A percentile compares a stretch with the other conserved stretches of the same genome.
Conservation (phyloP, 352 stramenopile genomes). For the Nothophytophthora sp. region DNA sequence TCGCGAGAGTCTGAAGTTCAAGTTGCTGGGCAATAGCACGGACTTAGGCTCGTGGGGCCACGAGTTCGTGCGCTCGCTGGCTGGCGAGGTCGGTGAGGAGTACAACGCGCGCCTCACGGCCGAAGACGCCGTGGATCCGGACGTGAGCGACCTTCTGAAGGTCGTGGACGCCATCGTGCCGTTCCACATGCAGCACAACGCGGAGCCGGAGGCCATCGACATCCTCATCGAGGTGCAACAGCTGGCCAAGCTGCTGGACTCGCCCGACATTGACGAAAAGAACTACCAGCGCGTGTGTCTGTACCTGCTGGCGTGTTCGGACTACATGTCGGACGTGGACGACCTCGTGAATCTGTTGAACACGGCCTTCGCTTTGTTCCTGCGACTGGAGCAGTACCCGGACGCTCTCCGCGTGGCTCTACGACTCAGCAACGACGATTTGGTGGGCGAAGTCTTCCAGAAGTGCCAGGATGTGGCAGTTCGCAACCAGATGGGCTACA, state of each 20-base stretch:
- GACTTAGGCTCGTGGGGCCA: conserved; percentile 97
- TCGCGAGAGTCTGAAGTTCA: conserved; percentile 89
- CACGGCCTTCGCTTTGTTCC: conserved; percentile 96
- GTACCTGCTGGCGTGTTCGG: conserved; percentile 97
- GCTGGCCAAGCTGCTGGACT: conserved; percentile 93
- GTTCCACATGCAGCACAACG: conserved; percentile 99
- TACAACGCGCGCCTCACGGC: conserved; percentile 79
- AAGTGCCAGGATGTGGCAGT: conserved; percentile 70
- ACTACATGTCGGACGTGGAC: conserved; percentile 99
- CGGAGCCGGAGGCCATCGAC: conserved; percentile 98
- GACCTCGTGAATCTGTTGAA: conserved; percentile 92
- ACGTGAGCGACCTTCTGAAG: conserved; percentile 92
- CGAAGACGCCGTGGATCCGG: conserved; percentile 49
- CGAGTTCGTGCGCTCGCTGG: conserved; percentile 98
- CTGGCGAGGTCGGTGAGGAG: conserved; percentile 97
- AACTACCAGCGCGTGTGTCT: conserved; percentile 99
- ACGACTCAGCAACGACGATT: conserved; percentile 85
- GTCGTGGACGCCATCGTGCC: conserved; percentile 99
- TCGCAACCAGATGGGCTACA: conserved; percentile 94
- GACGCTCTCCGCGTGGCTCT: conserved; percentile 98
- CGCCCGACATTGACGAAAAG: conserved; percentile 96
- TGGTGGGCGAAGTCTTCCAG: conserved; percentile 75
- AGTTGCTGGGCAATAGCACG: conserved; percentile 89
- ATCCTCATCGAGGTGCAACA: conserved; percentile 99
- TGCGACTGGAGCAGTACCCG: conserved; percentile 92